Base-by-base conservation (phyloP, 140 eudicot species). In the Senecio squalidus region DNA sequence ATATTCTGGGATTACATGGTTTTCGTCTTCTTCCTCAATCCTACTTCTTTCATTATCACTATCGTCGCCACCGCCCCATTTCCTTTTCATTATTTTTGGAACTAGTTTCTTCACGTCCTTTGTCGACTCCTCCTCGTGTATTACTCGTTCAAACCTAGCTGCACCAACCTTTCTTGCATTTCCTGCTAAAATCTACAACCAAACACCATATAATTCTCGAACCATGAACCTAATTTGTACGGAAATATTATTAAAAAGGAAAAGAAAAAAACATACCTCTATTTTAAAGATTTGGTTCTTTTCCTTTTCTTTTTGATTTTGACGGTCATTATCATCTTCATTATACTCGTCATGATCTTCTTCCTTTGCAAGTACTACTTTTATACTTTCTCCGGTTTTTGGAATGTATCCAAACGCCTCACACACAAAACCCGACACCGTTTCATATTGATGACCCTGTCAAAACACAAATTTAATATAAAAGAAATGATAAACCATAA, bases 381-480 rank as follows among this genome's bases (percentile, higher is more conserved):
- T 83, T 28, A 86, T 83, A 47, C 85, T 79, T 73, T 90, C 95
- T n/a, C 98, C 95, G 1, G 94, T 83, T 58, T 83, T 86, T 0
- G 98, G 98, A 60, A 90, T 90, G 51, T 86, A 90, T 69, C 95
- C 98, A 70, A 90, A 90, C 30, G 90, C 88, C 68, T 90, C 98
- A 33, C 98, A 90, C 15, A 90, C 80, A 76, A 86, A 90, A 56
- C 97, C 98, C 3, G 98, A 86, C 58, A 90, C 98, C 3, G 98
- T 90, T 72, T 90, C 95, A 50, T 90, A 90, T 44, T 90, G 98
- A 74, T 86, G 94, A 57, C 72, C 95, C 98, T 90, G 79, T 57
- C n/a, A 67, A 30, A 60, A 38, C 27, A 14, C 26, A 51, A 41
- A 15, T 13, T 36, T 36, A 36, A 36, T 36, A 36, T 0, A 36